Evolutionary conservation across 176 grass and related monocot genomes (phyloP).

Genomic region (Ananas comosus): DNA sequence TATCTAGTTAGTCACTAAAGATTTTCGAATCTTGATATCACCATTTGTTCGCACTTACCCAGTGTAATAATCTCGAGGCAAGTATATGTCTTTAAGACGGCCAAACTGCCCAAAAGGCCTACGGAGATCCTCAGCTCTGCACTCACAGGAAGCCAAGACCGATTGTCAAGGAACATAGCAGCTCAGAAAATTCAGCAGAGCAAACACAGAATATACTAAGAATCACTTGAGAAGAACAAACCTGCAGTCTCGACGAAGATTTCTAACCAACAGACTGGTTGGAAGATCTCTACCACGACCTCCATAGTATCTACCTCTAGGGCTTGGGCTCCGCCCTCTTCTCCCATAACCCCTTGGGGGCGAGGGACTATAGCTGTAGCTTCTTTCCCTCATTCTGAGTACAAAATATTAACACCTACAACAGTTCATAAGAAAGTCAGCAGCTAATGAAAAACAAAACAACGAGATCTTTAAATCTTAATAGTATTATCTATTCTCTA

Average conservation of each 20-base stretch:
- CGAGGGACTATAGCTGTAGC: slow-evolving; percentile 58
- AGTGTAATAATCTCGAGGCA: slow-evolving; percentile 74
- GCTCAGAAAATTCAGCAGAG: slow-evolving; percentile 1
- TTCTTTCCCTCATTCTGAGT: slow-evolving; percentile 44
- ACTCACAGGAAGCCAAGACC: slow-evolving; percentile 12
- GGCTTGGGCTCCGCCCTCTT: slow-evolving; percentile 67
- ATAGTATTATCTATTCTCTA: neutral
- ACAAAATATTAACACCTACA: neutral
- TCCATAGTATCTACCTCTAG: slow-evolving; percentile 36
- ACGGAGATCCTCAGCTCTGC: slow-evolving; percentile 77
- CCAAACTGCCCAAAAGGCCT: slow-evolving; percentile 88
- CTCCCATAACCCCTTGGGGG: slow-evolving; percentile 58
- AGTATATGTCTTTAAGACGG: slow-evolving; percentile 71
- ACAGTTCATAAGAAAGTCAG: neutral
- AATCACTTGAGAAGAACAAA: slow-evolving; percentile 5
- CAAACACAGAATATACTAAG: neutral
- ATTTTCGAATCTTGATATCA: neutral
- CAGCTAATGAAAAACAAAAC: neutral
- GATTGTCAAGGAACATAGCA: neutral
- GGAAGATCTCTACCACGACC: slow-evolving; percentile 49
- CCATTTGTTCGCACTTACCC: slow-evolving; percentile 36
- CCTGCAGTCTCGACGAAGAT: slow-evolving; percentile 74
- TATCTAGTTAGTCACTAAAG: neutral
- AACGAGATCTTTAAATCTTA: neutral
- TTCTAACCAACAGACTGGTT: slow-evolving; percentile 82